These are phyloP conservation scores for Penicillium sp. DNA, from an alignment of 2,329 filamentous ascomycete species.

Conservation along the genomic window DNA sequence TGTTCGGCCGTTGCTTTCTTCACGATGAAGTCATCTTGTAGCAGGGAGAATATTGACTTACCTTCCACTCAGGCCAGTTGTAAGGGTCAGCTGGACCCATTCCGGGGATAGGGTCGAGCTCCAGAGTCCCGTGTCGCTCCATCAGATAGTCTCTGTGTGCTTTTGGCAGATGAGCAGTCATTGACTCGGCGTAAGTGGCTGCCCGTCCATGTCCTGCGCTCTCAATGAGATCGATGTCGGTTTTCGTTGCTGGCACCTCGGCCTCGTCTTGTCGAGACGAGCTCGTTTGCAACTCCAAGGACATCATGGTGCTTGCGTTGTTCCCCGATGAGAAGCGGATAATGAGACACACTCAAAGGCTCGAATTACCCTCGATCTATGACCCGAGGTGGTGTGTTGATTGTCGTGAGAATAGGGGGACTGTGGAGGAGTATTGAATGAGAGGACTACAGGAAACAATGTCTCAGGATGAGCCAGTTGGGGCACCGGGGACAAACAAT, in stretches of 20 bases:
- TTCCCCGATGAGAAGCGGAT: not conserved
- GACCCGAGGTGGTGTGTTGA: too few relatives aligned
- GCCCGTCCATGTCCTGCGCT: conserved; percentile 28
- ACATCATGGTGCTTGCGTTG: conserved; percentile 21
- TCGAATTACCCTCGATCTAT: not conserved
- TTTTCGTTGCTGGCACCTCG: conserved; percentile 19
- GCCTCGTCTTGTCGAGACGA: conserved; percentile 20
- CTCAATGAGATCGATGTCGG: conserved; percentile 32
- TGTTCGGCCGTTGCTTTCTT: not conserved
- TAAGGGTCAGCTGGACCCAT: conserved; percentile 55
- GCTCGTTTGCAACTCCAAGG: conserved; percentile 30
- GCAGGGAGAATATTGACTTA: conserved; percentile 17
- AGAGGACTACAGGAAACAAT: too few relatives aligned
- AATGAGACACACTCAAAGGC: not conserved
- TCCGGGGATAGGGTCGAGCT: conserved; percentile 56
- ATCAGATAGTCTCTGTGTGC: conserved; percentile 51
- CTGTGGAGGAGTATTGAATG: too few relatives aligned
- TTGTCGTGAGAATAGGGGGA: not conserved
- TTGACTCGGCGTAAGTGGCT: conserved; percentile 28
- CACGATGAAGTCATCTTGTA: not conserved
- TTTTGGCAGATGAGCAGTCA: conserved; percentile 29
- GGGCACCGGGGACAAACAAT: not conserved
- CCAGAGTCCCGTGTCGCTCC: conserved; percentile 54
- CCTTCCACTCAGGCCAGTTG: conserved; percentile 58
- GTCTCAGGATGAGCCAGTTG: too few relatives aligned